Percentiles rank a stretch among this genome's conserved stretches.
Evolutionary conservation across 177 flowering plant genomes (phyloP).

Genomic region (Vitis hybrid): DNA sequence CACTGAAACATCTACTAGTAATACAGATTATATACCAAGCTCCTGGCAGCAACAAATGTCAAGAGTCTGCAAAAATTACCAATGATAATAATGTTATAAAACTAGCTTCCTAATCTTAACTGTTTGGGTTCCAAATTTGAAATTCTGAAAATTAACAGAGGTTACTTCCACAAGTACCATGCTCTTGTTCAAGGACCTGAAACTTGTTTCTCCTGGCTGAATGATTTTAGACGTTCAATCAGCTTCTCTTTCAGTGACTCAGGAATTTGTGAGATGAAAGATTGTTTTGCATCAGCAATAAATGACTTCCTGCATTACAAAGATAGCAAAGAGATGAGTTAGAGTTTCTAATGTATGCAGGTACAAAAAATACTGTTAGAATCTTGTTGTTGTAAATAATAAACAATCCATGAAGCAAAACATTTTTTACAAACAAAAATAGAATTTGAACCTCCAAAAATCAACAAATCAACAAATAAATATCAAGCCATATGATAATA

Average conservation of each 20-base stretch:
- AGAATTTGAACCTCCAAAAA: too few relatives aligned
- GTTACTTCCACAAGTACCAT: too few relatives aligned
- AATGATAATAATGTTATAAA: too few relatives aligned
- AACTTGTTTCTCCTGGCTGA: slow-evolving; percentile 26
- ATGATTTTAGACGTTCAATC: slow-evolving; percentile 37
- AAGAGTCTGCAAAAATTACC: slow-evolving; percentile 19
- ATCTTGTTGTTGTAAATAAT: too few relatives aligned
- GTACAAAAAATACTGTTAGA: neutral
- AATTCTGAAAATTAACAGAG: too few relatives aligned
- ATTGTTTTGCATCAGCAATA: slow-evolving; percentile 46
- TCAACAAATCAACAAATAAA: too few relatives aligned
- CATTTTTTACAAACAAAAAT: too few relatives aligned
- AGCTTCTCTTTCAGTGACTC: slow-evolving; percentile 53
- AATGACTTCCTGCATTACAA: slow-evolving; percentile 42
- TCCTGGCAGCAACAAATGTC: slow-evolving; percentile 11
- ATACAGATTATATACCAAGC: slow-evolving; percentile 24
- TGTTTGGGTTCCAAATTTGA: too few relatives aligned
- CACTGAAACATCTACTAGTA: slow-evolving; percentile 18
- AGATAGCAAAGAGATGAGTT: neutral
- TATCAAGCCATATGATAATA: too few relatives aligned
- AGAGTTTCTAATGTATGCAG: neutral
- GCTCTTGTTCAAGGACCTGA: slow-evolving; percentile 16
- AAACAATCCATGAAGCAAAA: too few relatives aligned
- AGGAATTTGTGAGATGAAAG: slow-evolving; percentile 47
- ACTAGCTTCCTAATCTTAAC: too few relatives aligned